Base-by-base conservation (phyloP, 2,329 filamentous ascomycete genomes). In the Diplodia mutila region DNA sequence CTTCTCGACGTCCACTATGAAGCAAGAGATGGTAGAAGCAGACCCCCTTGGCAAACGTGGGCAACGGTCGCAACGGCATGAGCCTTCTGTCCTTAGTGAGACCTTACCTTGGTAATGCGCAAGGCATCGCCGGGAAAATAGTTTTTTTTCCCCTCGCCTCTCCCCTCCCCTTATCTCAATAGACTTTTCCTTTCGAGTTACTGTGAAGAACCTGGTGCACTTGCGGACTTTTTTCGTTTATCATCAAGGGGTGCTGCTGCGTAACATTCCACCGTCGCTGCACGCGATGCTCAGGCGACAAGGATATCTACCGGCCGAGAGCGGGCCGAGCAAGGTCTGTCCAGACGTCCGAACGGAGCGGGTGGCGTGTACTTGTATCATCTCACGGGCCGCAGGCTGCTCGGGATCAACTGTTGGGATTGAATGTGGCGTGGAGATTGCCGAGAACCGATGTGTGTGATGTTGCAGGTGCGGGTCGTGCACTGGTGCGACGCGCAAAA, bases 401-500 rank as follows among this genome's bases (percentile, higher is more conserved):
- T 14, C 25, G 34, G 29, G 21, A 37, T 37, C 18, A 21, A 37
- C 11, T 63, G 59, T 51, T 39, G 42, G 57, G 57, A 61, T 49
- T 2, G 32, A 16, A 11, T 9, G 29, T 48, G 4, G 37, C 16
- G 25, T 61, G 57, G 25, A 48, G 42, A 49, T 32, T 34, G 25
- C 25, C 57, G 42, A n/a, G 14, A 27, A 29, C 37, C 59, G 59
- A 25, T n/a, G 14, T 46, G 42, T 37, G 27, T 51, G 27, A n/a
- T 51, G 59, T 37, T 23, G 23, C 46, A 51, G 8, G 59, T 9
- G 42, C 59, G 59, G 59, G 42, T 51, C 29, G 59, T 51, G 59
- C 59, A 37, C 59, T 63, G 46, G 59, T 63, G 59, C 46, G 59
- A 63, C 27, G n/a, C n/a, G 48, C 27, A 52, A n/a, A 16, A 46